Base-by-base conservation (phyloP, 768 basidiomycete genomes). In the Gyrodon lividus region DNA sequence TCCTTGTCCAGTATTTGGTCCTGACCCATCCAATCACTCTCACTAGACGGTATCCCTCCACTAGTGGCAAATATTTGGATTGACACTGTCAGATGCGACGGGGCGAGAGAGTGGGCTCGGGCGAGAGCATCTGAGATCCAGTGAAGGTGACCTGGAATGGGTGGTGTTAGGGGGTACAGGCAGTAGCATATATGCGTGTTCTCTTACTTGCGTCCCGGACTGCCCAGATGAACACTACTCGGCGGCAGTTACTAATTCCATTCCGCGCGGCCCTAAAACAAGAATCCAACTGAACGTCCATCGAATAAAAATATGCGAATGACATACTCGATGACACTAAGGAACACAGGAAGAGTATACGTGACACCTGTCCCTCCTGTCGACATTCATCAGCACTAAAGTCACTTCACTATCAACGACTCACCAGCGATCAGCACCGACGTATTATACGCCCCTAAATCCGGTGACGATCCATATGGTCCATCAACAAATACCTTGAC, bases 401-500 rank as follows among this genome's bases (percentile, higher is more conserved):
- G 5, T 40, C 9, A 14, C 9, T 34, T 1, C 51, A 17, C 5
- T 12, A n/a, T 7, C 26, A 31, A 5, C 16, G 12, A 57, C 58
- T 19, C 35, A 78, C 81, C 82, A 38, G 78, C 74, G 43, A 84
- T 65, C 10, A 84, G 66, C 5, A 84, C 65, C 0, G 77, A 72
- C 6, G 73, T 76, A 12, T 78, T 73, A 44, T 72, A 80, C 2
- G 66, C 63, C 4, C 58, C 57, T 43, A 82, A 57, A 35, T 70
- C 61, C 0, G 77, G 77, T 0, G 75, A 70, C 1, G 61, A 57
- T 5, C 82, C 76, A 50, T 84, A 84, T 7, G 83, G 83, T 3
- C 83, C 83, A 33, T 87, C 86, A 1, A 88, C 56, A 34, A 81
- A 73, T 12, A 80, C 74, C 26, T 73, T 73, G 34, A 80, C 66